A percentile compares a stretch with the other conserved stretches of the same genome.
These are phyloP conservation scores for Mycena olivaceomarginata DNA, from an alignment of 768 basidiomycete species.

Conservation along the genomic window DNA sequence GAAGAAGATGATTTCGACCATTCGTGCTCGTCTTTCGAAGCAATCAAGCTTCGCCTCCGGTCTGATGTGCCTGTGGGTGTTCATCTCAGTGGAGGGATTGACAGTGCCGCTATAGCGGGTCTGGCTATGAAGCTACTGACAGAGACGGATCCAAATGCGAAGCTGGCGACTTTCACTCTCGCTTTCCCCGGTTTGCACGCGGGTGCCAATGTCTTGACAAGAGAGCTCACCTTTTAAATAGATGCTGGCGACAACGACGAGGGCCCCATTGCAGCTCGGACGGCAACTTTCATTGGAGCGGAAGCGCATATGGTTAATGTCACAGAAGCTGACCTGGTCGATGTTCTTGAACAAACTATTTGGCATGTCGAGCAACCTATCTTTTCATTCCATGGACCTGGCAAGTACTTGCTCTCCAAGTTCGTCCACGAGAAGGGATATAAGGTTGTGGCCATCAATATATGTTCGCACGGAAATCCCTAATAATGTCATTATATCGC, in stretches of 20 bases:
- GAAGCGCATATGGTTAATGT: background rate
- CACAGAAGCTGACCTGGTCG: background rate
- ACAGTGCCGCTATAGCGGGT: conserved; percentile 37
- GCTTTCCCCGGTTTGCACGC: background rate
- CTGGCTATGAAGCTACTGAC: background rate
- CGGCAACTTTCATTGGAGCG: background rate
- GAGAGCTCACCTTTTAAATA: background rate
- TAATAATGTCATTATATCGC: too few relatives aligned
- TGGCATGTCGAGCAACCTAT: background rate
- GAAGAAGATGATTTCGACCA: conserved; percentile 11
- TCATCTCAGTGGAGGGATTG: conserved; percentile 41
- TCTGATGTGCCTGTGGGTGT: conserved; percentile 37
- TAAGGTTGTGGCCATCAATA: background rate
- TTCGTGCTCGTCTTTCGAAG: background rate
- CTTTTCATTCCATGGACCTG: background rate
- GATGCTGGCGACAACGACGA: background rate
- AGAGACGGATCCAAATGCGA: background rate
- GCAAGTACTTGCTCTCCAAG: background rate
- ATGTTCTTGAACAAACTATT: background rate
- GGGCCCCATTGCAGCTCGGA: background rate
- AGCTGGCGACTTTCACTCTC: conserved; percentile 12
- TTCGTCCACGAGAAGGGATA: background rate
- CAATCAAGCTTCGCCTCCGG: conserved; percentile 25
- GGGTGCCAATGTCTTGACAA: background rate
- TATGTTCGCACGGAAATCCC: too few relatives aligned